These are phyloP conservation scores for Penicillium argentinense DNA, from an alignment of 495 filamentous ascomycete genomes.

Conservation along the genomic window DNA sequence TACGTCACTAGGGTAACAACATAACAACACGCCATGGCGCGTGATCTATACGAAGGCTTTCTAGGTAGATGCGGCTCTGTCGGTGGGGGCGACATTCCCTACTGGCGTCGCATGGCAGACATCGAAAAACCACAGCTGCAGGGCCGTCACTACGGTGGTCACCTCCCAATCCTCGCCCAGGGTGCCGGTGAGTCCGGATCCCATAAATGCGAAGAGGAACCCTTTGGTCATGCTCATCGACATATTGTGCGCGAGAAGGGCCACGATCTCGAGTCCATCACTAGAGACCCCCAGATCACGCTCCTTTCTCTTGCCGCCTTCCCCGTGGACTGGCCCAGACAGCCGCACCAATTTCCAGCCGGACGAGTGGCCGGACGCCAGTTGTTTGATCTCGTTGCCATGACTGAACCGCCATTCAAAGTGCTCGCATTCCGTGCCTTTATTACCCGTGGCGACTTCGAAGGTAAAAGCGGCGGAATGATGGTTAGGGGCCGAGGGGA, in stretches of 20 bases:
- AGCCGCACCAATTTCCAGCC: slow-evolving; percentile 18
- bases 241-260: slow-evolving; percentile 16
- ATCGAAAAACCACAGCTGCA: slow-evolving; percentile 17
- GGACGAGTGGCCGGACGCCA: slow-evolving; percentile 6
- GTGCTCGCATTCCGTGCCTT: slow-evolving; percentile 2
- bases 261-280: slow-evolving; percentile 19
- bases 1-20: too few species aligned
- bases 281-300: slow-evolving; percentile 11
- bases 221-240: slow-evolving; percentile 16
- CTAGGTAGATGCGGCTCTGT: too few species aligned
- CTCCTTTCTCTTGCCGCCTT: slow-evolving; percentile 12
- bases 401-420: slow-evolving; percentile 18
- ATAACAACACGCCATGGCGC: too few species aligned
- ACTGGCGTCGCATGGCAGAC: too few species aligned
- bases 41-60: too few species aligned
- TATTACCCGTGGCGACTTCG: neutral
- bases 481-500: neutral
- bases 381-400: slow-evolving; percentile 15
- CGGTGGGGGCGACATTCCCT: too few species aligned
- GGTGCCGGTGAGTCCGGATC: slow-evolving; percentile 9
- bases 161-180: slow-evolving; percentile 17
- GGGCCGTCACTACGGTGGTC: slow-evolving; percentile 6
- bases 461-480: slow-evolving; percentile 6
- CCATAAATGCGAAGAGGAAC: slow-evolving; percentile 13
- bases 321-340: neutral